Evolutionary conservation across 1,284 basidiomycete genomes (phyloP).

Genomic region (Cystobasidium slooffiae): DNA sequence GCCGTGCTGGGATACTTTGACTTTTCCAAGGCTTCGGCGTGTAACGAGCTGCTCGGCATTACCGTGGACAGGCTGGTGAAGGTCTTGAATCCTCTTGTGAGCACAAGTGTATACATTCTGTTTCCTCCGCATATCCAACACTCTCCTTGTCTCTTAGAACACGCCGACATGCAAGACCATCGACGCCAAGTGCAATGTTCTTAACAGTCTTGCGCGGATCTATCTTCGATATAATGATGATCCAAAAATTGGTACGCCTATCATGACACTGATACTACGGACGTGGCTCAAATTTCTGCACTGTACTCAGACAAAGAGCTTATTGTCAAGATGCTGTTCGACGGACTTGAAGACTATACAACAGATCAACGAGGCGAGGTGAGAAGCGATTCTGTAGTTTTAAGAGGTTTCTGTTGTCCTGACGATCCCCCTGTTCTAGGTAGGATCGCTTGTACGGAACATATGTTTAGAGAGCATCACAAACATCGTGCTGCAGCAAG

Average conservation of each 20-base stretch:
- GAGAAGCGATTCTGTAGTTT: not conserved
- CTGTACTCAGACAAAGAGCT: slow-evolving; percentile 49
- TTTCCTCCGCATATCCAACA: not conserved
- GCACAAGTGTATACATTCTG: not conserved
- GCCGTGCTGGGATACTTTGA: slow-evolving; percentile 21
- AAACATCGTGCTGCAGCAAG: slow-evolving; percentile 8
- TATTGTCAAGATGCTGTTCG: slow-evolving; percentile 55
- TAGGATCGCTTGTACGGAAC: slow-evolving; percentile 95
- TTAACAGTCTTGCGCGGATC: slow-evolving; percentile 49
- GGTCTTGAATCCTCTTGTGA: slow-evolving; percentile 41
- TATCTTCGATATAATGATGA: slow-evolving; percentile 3
- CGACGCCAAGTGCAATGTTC: slow-evolving; percentile 51
- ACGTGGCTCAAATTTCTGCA: not conserved
- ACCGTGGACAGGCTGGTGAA: slow-evolving; percentile 34
- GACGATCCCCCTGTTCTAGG: slow-evolving; percentile 53
- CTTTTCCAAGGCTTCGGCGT: slow-evolving; percentile 10
- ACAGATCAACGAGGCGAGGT: slow-evolving; percentile 88
- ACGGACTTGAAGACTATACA: slow-evolving; percentile 84
- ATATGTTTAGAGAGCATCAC: slow-evolving; percentile 66
- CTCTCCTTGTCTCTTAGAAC: slow-evolving; percentile 37
- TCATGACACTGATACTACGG: not conserved
- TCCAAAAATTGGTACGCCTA: slow-evolving; percentile 9
- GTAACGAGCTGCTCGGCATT: not conserved
- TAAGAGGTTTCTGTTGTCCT: not conserved
- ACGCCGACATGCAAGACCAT: slow-evolving; percentile 40